A percentile compares a stretch with the other conserved stretches of the same genome.
Evolutionary conservation across 768 basidiomycete species (phyloP).

Genomic region (Tricholoma saponaceum): DNA sequence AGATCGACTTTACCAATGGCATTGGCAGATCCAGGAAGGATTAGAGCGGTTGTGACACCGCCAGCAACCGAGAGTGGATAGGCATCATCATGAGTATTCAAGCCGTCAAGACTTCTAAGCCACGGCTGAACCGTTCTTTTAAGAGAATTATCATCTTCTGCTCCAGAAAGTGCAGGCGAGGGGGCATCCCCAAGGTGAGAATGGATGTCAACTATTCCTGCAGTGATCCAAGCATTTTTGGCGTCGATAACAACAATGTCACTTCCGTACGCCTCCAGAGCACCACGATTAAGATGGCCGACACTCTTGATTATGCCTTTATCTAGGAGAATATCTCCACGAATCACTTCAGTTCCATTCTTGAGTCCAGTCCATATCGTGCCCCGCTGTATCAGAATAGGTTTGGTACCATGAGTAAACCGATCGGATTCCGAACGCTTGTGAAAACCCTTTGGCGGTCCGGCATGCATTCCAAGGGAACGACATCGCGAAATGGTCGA

Average conservation of each 20-base stretch:
- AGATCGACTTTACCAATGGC: constrained; percentile 48
- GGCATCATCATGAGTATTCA: constrained; percentile 79
- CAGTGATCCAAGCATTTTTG: constrained; percentile 72
- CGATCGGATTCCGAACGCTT: constrained; percentile 57
- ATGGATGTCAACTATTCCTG: constrained; percentile 68
- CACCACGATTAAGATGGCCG: constrained; percentile 36
- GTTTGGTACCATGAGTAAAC: constrained; percentile 57
- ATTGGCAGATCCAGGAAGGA: constrained; percentile 71
- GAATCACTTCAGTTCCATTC: constrained; percentile 63
- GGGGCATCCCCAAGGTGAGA: constrained; percentile 60
- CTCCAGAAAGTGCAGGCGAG: constrained; percentile 48
- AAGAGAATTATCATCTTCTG: constrained; percentile 51
- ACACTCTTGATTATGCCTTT: constrained; percentile 62
- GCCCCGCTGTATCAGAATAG: constrained; percentile 68
- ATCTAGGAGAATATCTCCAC: constrained; percentile 66
- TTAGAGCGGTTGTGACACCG: constrained; percentile 72
- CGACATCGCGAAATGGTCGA: constrained; percentile 40
- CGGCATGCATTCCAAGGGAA: constrained; percentile 35
- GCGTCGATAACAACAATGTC: constrained; percentile 55
- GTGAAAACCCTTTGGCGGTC: constrained; percentile 43
- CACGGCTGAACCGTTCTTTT: constrained; percentile 48
- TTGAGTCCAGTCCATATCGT: constrained; percentile 79
- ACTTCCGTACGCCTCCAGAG: constrained; percentile 24
- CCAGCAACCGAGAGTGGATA: constrained; percentile 70
- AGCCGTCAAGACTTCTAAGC: constrained; percentile 71